Evolutionary conservation across 768 basidiomycete species (phyloP).

Genomic region (Nidula microcarpa): DNA sequence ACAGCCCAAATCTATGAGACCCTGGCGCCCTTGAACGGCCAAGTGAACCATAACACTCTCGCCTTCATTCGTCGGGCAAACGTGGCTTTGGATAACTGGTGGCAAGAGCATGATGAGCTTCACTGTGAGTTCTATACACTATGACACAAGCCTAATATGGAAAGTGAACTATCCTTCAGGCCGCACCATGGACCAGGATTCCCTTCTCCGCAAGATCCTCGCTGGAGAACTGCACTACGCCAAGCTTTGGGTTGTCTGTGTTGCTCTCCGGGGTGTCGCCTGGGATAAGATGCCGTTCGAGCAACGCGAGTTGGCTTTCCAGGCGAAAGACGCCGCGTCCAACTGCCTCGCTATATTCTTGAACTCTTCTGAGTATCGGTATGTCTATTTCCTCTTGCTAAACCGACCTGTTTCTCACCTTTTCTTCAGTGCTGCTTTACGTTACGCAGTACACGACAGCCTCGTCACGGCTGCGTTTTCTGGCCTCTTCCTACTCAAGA

Average conservation of each 20-base stretch:
- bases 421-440: slow-evolving; percentile 66
- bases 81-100: slow-evolving; percentile 87
- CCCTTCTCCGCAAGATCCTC: slow-evolving; percentile 82
- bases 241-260: slow-evolving; percentile 92
- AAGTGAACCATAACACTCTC: slow-evolving; percentile 80
- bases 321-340: slow-evolving; percentile 90
- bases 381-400: slow-evolving; percentile 10
- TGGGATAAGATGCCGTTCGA: slow-evolving; percentile 98
- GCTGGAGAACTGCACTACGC: slow-evolving; percentile 89
- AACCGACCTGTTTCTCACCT: not conserved
- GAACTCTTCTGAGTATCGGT: slow-evolving; percentile 79
- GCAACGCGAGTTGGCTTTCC: slow-evolving; percentile 91
- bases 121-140: slow-evolving; percentile 49
- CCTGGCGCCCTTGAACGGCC: slow-evolving; percentile 79
- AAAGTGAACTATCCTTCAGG: slow-evolving; percentile 31
- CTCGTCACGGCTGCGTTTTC: slow-evolving; percentile 91
- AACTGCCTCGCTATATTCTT: slow-evolving; percentile 84
- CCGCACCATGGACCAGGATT: slow-evolving; percentile 80
- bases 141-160: too few relatives aligned
- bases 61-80: slow-evolving; percentile 87
- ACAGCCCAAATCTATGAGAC: slow-evolving; percentile 93
- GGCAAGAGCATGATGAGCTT: slow-evolving; percentile 81
- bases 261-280: slow-evolving; percentile 84
- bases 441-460: slow-evolving; percentile 91
- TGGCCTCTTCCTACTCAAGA: slow-evolving; percentile 87